Evolutionary conservation across 139 green algal species (phyloP).

Genomic region (Chlorella sp.): DNA sequence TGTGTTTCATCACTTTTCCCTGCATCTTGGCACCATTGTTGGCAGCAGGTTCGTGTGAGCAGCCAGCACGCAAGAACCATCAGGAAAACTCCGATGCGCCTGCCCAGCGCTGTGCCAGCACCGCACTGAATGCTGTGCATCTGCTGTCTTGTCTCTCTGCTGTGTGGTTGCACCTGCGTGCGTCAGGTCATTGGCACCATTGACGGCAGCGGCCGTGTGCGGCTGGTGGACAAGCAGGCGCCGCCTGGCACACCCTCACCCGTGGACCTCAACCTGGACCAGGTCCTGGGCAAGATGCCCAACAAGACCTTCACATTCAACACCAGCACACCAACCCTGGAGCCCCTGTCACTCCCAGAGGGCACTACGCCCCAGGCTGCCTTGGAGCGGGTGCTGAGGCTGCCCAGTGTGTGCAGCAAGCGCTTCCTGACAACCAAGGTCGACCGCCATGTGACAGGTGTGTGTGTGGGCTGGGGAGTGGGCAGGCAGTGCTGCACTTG

Average conservation of each 20-base stretch:
- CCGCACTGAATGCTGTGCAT: no score
- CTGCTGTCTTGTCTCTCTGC: no score
- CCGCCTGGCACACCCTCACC: conserved; percentile 42
- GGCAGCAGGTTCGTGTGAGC: no score
- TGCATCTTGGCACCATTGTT: no score
- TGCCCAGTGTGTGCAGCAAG: conserved; percentile 92
- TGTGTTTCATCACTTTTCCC: no score
- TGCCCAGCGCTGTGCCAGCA: no score
- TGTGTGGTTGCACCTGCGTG: not conserved
- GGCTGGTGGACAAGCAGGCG: conserved; percentile 71
- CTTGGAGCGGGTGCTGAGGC: conserved; percentile 76
- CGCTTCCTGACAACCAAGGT: conserved; percentile 99
- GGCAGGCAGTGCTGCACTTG: no score
- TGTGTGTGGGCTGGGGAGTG: no score
- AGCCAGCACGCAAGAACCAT: no score
- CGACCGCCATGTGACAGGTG: conserved; percentile 81
- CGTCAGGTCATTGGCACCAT: conserved; percentile 89
- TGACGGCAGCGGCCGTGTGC: conserved; percentile 82
- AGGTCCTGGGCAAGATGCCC: conserved; percentile 96
- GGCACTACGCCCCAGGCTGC: conserved; percentile 38
- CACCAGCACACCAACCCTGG: conserved; percentile 5
- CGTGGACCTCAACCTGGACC: conserved; percentile 95
- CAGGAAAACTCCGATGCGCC: no score
- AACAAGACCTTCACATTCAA: conserved; percentile 90
- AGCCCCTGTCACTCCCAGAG: conserved; percentile 51